Base-by-base conservation (phyloP, 2,329 filamentous ascomycete species). In the Ceratocystis smalleyi region DNA sequence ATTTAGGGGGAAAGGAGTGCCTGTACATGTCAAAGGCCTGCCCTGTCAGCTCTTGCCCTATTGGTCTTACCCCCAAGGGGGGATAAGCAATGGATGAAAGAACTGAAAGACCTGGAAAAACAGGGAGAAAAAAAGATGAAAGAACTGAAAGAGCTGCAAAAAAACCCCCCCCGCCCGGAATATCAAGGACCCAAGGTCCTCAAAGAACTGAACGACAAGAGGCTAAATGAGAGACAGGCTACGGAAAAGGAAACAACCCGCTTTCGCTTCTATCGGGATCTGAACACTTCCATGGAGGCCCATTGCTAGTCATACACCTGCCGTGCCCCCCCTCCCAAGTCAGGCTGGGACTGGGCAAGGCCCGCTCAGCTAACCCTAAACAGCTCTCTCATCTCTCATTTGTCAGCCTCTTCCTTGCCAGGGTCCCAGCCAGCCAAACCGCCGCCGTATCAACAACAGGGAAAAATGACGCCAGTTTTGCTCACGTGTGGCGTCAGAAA, bases 391-490 rank as follows among this genome's bases (percentile, higher is more conserved):
- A 60, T 17, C 30, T 17, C 17, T 15, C 27, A 40, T 43, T 43
- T 27, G 54, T 35, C 12, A 57, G 54, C 27, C 54, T 40, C 35
- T 40, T 40, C 10, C 35, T 40, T 17, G 22, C 30, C 8, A 1
- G n/a, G 51, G 51, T 7, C 51, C 7, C 24, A 55, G 51, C 51
- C 22, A 30, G 22, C 10, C 15, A 57, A 57, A 15, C 24, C 7
- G 54, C 2, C 27, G 24, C 54, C 24, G 7, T 17, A 54, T 15
- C 55, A 55, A 57, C 47, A 61, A 59, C 2, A 22, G 12, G 5
- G 27, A 57, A 59, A 43, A 47, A 60, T 65, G 59, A 60, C 47
- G 30, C 64, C 49, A 65, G 43, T 61, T 24, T 24, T 7, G 24
- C n/a, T 51, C 60, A 30, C 19, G n/a, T 61, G 35, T 62, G 40